Percentiles rank a stretch among this genome's conserved stretches.
Conservation (phyloP, 2,329 filamentous ascomycete genomes). For the Diaporthe longicolla region DNA sequence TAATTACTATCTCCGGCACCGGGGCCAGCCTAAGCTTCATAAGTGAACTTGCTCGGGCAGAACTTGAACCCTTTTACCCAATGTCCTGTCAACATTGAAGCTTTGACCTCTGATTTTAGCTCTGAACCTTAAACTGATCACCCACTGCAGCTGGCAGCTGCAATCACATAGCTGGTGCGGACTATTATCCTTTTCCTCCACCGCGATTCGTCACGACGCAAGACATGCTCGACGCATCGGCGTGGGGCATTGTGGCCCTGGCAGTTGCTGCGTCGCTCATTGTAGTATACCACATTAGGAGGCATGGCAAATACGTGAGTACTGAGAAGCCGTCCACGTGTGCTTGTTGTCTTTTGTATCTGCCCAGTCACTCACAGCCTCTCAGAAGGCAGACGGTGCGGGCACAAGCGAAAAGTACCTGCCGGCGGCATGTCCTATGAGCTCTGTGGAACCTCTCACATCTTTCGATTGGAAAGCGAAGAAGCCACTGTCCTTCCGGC, state of each 20-base stretch:
- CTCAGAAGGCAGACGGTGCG: not conserved
- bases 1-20: constrained; percentile 27
- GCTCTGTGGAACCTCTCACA: constrained; percentile 47
- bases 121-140: not conserved
- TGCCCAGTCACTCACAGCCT: not conserved
- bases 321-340: too few relatives aligned
- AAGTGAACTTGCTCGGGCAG: not conserved
- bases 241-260: constrained; percentile 18
- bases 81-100: not conserved
- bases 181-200: too few relatives aligned
- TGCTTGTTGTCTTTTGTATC: too few relatives aligned
- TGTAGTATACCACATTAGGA: not conserved
- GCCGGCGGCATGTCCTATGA: constrained; percentile 33
- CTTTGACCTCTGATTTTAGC: not conserved
- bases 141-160: not conserved
- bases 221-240: not conserved
- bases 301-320: not conserved
- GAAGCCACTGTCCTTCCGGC: constrained; percentile 58
- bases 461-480: constrained; percentile 58
- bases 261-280: not conserved
- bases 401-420: not conserved
- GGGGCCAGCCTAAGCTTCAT: not conserved
- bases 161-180: too few relatives aligned
- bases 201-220: not conserved
- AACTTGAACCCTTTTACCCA: not conserved